Evolutionary conservation across 2,329 filamentous ascomycete genomes (phyloP).

Genomic region (Xylaria sp.): DNA sequence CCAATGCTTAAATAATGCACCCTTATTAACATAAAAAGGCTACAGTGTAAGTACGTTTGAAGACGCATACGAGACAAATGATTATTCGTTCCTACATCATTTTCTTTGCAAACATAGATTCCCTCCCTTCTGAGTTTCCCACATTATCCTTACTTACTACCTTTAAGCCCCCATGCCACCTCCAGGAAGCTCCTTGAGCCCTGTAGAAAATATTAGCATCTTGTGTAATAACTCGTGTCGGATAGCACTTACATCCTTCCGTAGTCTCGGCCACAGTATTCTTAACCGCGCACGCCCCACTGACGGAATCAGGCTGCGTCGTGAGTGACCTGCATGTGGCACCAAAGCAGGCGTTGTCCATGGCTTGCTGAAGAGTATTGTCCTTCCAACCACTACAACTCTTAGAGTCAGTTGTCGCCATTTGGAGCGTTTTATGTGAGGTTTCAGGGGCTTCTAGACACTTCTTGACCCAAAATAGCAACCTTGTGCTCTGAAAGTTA

Average conservation of each 20-base stretch:
- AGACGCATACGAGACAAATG: no score
- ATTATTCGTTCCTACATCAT: no score
- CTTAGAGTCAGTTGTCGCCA: no score
- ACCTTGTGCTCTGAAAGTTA: no score
- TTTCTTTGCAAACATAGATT: no score
- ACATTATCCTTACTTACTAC: not conserved
- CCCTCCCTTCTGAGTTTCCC: not conserved
- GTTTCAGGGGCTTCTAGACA: no score
- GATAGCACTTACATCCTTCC: not conserved
- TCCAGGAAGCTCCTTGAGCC: not conserved
- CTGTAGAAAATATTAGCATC: not conserved
- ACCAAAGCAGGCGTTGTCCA: slow-evolving; percentile 40
- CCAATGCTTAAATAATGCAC: no score
- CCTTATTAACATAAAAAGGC: no score
- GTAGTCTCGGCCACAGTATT: not conserved
- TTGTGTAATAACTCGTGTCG: not conserved
- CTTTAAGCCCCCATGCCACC: not conserved
- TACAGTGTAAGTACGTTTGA: no score
- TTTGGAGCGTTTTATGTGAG: no score
- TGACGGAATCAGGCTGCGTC: slow-evolving; percentile 36
- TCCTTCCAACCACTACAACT: slow-evolving; percentile 1
- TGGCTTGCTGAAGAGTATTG: slow-evolving; percentile 17
- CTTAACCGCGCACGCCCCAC: not conserved
- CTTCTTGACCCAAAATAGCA: no score
- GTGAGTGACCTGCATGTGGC: slow-evolving; percentile 39